phyloP scores from a whole-genome alignment of 306 rosid genomes.

The Lablab purpureus region DNA sequence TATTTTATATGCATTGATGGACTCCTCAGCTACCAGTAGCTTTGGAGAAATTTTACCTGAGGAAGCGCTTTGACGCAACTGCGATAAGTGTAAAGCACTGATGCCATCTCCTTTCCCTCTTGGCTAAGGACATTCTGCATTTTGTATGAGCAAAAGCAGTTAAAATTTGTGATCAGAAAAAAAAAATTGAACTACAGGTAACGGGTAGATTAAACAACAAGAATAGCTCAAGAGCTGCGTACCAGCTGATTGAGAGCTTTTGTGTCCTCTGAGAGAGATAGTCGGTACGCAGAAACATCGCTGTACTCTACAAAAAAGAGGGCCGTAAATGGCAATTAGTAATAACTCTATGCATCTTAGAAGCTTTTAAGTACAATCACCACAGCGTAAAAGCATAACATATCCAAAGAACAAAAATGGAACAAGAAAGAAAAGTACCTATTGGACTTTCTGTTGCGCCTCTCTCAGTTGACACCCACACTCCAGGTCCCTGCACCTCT shows the following conservation, averaged over 20 bases:
- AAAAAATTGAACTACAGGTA: not conserved
- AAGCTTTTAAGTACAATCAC: constrained; percentile 32
- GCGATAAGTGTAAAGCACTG: constrained; percentile 96
- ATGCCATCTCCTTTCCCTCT: constrained; percentile 97
- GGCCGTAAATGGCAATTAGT: not conserved
- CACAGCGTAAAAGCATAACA: constrained; percentile 17
- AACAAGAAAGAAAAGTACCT: constrained; percentile 54
- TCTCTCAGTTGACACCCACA: constrained; percentile 88
- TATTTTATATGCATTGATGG: constrained; percentile 21
- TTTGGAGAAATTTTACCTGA: constrained; percentile 68
- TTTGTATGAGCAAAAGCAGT: constrained; percentile 39
- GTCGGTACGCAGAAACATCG: constrained; percentile 90
- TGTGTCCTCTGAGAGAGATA: constrained; percentile 96
- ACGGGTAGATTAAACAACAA: constrained; percentile 17
- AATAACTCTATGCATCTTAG: constrained; percentile 14
- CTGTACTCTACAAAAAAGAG: constrained; percentile 72
- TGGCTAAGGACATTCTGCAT: constrained; percentile 80
- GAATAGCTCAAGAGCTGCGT: constrained; percentile 43
- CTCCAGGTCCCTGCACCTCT: constrained; percentile 93
- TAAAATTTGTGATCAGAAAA: constrained; percentile 7
- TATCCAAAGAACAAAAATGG: constrained; percentile 4
- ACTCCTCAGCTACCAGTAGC: not conserved
- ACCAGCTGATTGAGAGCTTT: constrained; percentile 98
- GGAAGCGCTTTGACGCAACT: constrained; percentile 99
- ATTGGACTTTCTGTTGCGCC: constrained; percentile 90